Conservation (phyloP, 176 grass and related monocot genomes). For the Bromus sterilis region DNA sequence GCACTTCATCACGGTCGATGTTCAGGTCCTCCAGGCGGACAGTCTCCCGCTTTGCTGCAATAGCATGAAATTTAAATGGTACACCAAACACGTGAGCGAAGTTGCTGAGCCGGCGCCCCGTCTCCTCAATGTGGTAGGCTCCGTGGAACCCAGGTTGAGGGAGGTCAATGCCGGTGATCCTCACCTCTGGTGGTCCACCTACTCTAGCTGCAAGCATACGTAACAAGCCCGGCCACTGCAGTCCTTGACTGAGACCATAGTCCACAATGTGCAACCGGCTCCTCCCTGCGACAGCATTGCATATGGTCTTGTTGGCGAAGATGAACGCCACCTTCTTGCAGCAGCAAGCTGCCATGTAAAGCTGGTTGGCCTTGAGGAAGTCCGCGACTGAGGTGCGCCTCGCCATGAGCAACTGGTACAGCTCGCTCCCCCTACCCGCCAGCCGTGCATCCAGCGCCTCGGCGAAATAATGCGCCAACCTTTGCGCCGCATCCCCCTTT, state of each 20-base stretch:
- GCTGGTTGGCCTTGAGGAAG: constrained; percentile 44
- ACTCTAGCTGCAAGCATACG: background rate
- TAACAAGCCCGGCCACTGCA: constrained; percentile 34
- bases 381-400: background rate
- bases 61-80: constrained; percentile 28
- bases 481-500: constrained; percentile 28
- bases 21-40: constrained; percentile 6
- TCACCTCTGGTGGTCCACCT: constrained; percentile 24
- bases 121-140: constrained; percentile 6
- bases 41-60: constrained; percentile 26
- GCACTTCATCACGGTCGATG: constrained; percentile 18
- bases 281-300: constrained; percentile 9
- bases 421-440: constrained; percentile 46
- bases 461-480: constrained; percentile 57
- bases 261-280: constrained; percentile 40
- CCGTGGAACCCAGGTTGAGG: constrained; percentile 1
- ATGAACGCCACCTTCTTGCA: constrained; percentile 34
- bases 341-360: constrained; percentile 48
- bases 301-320: constrained; percentile 51
- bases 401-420: constrained; percentile 21
- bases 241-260: constrained; percentile 33
- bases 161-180: constrained; percentile 26
- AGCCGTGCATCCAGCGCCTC: constrained; percentile 63
- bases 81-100: constrained; percentile 13
- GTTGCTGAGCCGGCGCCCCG: constrained; percentile 6